Evolutionary conservation across 371 early-diverging fungal species (phyloP), one percentile per base, ranked within the genome.

Genomic region (Sporodiniella umbellata): DNA sequence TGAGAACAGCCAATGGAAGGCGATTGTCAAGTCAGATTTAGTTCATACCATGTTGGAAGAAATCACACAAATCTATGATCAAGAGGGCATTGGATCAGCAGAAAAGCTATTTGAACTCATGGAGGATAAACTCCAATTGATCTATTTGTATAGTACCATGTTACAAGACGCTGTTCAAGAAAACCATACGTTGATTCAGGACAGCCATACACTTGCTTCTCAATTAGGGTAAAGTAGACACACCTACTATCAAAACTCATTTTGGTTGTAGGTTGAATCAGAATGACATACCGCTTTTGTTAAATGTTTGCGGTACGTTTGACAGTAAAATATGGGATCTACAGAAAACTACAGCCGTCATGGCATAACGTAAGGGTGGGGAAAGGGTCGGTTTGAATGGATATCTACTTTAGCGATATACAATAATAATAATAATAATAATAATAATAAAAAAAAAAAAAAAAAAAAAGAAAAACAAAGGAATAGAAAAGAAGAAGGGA

Each of bases 281-380:
- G 31, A 66, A 50, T 37, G 75, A 75, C 54, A 53, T 75, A 46
- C 66, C 68, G 17, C 53, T 75, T 4, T 49, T 75, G 17, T 42
- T 66, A 18, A 71, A 72, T 48, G 58, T 71, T 2, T 69, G 72
- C 47, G 57, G 72, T 51, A 69, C 72, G 4, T 71, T 69, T 28
- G 72, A 69, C 39, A 52, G 40, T 23, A 68, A 60, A 31, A 61
- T 67, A 24, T 54, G 64, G 53, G 59, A 66, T 2, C 38, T 66
- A 33, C 59, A 54, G 19, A 44, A 42, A 7, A 18, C 24, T 21
- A 6, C 33, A 6, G 37, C n/a, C 4, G 30, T 28, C 10, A 28
- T 10, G n/a, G n/a, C n/a, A n/a, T n/a, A n/a, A n/a, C n/a, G n/a
- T n/a, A n/a, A n/a, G n/a, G n/a, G n/a, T n/a, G n/a, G n/a, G n/a